A percentile compares a stretch with the other conserved stretches of the same genome.
These are phyloP conservation scores for Ophiocordyceps camponoti-leonardi DNA, from an alignment of 2,329 filamentous ascomycete genomes.

Conservation along the genomic window DNA sequence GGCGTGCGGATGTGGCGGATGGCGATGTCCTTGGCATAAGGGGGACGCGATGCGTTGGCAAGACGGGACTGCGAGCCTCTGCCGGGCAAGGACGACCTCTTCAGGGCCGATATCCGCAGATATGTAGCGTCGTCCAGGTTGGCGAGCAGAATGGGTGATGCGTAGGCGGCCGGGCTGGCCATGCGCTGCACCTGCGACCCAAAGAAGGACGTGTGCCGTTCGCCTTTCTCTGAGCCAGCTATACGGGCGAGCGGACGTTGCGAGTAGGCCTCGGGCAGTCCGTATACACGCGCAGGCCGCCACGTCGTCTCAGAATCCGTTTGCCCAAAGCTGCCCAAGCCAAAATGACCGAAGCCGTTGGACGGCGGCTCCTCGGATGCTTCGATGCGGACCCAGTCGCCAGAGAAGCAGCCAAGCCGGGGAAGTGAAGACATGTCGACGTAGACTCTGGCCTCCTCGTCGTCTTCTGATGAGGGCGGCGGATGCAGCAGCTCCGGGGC, in stretches of 20 bases:
- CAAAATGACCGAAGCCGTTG: constrained; percentile 49
- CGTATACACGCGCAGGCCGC: constrained; percentile 78
- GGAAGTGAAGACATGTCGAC: constrained; percentile 76
- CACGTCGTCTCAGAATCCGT: constrained; percentile 47
- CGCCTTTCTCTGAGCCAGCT: constrained; percentile 32
- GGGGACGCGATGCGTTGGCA: constrained; percentile 36
- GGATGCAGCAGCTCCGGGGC: constrained; percentile 70
- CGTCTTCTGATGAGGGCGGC: constrained; percentile 57
- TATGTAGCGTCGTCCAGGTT: constrained; percentile 70
- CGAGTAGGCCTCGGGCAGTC: constrained; percentile 61
- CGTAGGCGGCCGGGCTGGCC: constrained; percentile 45
- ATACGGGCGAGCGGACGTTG: constrained; percentile 44
- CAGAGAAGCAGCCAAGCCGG: constrained; percentile 89
- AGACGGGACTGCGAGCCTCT: constrained; percentile 39
- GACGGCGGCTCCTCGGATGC: constrained; percentile 54
- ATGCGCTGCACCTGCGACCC: constrained; percentile 49
- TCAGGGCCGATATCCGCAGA: constrained; percentile 59
- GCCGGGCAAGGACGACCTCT: constrained; percentile 28
- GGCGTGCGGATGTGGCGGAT: constrained; percentile 81
- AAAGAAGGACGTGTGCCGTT: constrained; percentile 42
- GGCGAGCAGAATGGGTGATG: constrained; percentile 72
- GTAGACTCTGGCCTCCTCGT: constrained; percentile 79
- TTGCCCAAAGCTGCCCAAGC: constrained; percentile 42
- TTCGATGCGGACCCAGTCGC: constrained; percentile 87
- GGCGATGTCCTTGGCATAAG: constrained; percentile 58